Conservation (phyloP, 2,329 filamentous ascomycete species). For the Colletotrichum gloeosporioides region DNA sequence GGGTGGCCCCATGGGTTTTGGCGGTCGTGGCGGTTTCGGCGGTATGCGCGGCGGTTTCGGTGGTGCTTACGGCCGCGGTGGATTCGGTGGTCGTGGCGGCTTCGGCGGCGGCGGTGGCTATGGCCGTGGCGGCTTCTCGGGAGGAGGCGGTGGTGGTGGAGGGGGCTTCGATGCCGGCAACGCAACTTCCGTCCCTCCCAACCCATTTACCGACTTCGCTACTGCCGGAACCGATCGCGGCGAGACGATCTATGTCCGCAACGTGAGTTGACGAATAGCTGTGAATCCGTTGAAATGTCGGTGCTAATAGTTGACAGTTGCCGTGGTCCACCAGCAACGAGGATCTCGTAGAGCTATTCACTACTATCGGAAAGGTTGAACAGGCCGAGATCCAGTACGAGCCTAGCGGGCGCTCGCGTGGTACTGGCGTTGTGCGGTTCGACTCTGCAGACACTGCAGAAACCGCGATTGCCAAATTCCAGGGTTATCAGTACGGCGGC, state of each 20-base stretch:
- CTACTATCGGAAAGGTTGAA: conserved; percentile 96
- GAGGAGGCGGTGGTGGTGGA: conserved; percentile 39
- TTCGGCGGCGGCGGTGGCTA: conserved; percentile 50
- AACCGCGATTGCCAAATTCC: conserved; percentile 95
- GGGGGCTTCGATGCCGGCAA: conserved; percentile 55
- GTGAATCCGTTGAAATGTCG: not conserved
- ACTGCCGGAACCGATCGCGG: conserved; percentile 84
- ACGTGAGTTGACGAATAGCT: conserved; percentile 66
- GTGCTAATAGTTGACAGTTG: conserved; percentile 61
- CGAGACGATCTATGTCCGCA: conserved; percentile 92
- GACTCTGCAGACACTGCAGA: conserved; percentile 83
- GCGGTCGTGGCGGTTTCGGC: conserved; percentile 64
- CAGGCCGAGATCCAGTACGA: conserved; percentile 99
- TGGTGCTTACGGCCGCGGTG: conserved; percentile 53
- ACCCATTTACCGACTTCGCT: conserved; percentile 93
- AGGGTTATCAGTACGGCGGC: conserved; percentile 95
- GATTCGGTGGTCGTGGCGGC: conserved; percentile 48
- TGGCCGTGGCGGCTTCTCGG: conserved; percentile 42
- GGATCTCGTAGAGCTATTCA: conserved; percentile 94
- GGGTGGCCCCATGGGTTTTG: conserved; percentile 57
- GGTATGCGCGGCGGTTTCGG: conserved; percentile 65
- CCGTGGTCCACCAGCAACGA: conserved; percentile 99
- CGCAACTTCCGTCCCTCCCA: conserved; percentile 66
- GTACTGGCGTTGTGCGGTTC: conserved; percentile 96
- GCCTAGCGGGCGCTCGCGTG: conserved; percentile 91